These are phyloP conservation scores for Septoria petroselini DNA, from an alignment of 2,329 filamentous ascomycete genomes.

Conservation along the genomic window DNA sequence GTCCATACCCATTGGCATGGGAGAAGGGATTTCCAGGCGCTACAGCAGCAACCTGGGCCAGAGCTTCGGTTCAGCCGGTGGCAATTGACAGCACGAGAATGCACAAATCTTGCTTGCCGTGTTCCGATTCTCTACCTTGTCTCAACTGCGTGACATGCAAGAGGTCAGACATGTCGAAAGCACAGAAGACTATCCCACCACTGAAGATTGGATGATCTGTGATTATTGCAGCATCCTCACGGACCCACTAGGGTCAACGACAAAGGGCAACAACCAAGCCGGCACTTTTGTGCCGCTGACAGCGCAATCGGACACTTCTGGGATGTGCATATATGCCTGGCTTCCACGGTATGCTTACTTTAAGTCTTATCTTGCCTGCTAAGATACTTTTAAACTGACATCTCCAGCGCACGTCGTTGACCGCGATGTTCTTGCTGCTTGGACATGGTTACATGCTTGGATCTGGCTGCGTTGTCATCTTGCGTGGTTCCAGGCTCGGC, in stretches of 20 bases:
- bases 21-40: constrained; percentile 40
- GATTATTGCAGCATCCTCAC: too few relatives aligned
- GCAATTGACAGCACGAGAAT: constrained; percentile 6
- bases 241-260: too few relatives aligned
- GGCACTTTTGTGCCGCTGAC: not conserved
- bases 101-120: not conserved
- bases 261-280: not conserved
- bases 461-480: too few relatives aligned
- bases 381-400: not conserved
- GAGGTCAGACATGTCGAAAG: too few relatives aligned
- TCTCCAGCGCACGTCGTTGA: not conserved
- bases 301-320: not conserved
- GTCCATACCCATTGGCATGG: constrained; percentile 48
- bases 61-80: constrained; percentile 34
- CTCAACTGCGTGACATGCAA: too few relatives aligned
- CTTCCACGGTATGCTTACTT: not conserved
- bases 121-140: not conserved
- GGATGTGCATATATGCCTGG: not conserved
- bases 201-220: too few relatives aligned
- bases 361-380: not conserved
- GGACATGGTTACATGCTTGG: too few relatives aligned
- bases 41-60: constrained; percentile 48
- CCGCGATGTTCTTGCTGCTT: too few relatives aligned
- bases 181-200: too few relatives aligned
- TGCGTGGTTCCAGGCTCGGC: too few relatives aligned